Base-by-base conservation (phyloP, 768 basidiomycete species). In the Hirschioporus abietinus region DNA sequence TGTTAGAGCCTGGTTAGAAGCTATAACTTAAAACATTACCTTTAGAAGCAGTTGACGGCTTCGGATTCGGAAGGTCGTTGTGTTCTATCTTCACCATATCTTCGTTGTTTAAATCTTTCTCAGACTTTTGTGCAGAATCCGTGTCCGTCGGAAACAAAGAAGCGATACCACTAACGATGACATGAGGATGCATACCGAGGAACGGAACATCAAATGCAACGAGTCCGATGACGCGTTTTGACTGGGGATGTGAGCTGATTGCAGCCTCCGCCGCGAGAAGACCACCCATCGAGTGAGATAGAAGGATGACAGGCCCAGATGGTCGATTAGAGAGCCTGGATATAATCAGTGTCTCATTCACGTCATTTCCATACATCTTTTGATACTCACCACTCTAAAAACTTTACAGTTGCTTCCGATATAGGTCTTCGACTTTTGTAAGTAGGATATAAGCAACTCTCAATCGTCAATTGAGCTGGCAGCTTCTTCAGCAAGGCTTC, bases 211-310 rank as follows among this genome's bases (percentile, higher is more conserved):
- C 86, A 69, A 86, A 86, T 7, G 84, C 84, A n/a, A 87, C 69
- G 20, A 87, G 72, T 20, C 83, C 86, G 1, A 85, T 69, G 57
- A 86, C 84, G 6, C 84, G 81, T 35, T 74, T 77, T 0, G 80
- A 78, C 66, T 74, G 74, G 70, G 66, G 68, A 35, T 78, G 80
- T 0, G 73, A 65, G 66, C 82, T 76, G 0, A 80, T 82, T 0
- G 83, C 85, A 1, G 86, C 85, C 58, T 86, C 85, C 4, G 84
- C 85, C 5, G 83, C 85, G 1, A 87, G 77, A 6, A 87, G 77
- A 1, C 86, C 86, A 23, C 86, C 86, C 86, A 87, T 86, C 5
- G 86, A 87, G 71, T 87, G 86, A 0, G 80, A 84, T 1, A 85
- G 35, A 1, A 87, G 76, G 62, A 87, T 85, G 12, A 86, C 83